These are phyloP conservation scores for Leptosphaerulina australis DNA, from an alignment of 2,329 filamentous ascomycete genomes.

Conservation along the genomic window DNA sequence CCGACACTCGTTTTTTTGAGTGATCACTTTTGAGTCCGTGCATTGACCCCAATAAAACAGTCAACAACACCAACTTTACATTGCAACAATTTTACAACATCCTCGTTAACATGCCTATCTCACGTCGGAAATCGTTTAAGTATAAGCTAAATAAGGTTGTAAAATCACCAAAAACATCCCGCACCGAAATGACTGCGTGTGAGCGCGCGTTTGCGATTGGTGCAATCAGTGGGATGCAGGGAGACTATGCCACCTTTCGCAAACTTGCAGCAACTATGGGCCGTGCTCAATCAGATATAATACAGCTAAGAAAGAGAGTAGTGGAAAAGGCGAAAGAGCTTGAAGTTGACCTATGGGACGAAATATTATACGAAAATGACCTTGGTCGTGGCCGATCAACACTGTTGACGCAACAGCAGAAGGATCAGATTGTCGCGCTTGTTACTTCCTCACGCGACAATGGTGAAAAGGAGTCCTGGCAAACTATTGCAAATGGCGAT, in stretches of 20 bases:
- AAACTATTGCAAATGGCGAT: constrained; percentile 3
- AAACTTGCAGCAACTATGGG: no score
- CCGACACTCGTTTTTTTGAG: no score
- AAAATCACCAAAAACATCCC: no score
- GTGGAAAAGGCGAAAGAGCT: neutral
- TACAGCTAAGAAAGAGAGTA: no score
- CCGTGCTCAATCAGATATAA: no score
- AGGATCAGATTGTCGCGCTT: neutral
- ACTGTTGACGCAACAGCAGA: neutral
- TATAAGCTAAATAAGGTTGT: no score
- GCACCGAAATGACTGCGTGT: no score
- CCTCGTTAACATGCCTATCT: neutral
- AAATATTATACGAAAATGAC: neutral
- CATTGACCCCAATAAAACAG: neutral
- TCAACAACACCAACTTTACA: neutral
- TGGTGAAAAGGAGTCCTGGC: constrained; percentile 6
- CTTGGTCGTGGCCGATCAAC: neutral
- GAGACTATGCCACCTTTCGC: no score
- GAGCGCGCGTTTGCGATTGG: no score
- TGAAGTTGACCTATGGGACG: neutral
- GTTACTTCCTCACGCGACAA: neutral
- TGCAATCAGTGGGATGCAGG: no score
- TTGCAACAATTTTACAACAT: no score
- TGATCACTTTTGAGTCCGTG: neutral
- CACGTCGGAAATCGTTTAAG: neutral